Evolutionary conservation across 768 basidiomycete genomes (phyloP).

Genomic region (Kwoniella shandongensis): DNA sequence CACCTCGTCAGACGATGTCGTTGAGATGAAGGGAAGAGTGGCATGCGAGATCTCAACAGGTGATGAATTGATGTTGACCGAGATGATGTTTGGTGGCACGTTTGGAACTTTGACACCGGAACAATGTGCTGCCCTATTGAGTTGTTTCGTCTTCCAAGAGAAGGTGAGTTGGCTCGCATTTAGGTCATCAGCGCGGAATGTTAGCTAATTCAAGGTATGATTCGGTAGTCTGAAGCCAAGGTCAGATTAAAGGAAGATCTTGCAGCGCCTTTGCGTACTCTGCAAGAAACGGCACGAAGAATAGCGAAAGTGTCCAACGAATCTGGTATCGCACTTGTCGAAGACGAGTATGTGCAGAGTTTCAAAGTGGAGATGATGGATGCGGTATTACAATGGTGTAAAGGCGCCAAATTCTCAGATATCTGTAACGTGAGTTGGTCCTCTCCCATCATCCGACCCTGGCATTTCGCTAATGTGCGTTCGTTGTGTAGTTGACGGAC

Average conservation of each 20-base stretch:
- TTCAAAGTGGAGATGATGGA: slow-evolving; percentile 99
- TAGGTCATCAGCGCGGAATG: background rate
- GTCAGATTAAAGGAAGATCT: slow-evolving; percentile 90
- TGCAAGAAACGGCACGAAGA: slow-evolving; percentile 91
- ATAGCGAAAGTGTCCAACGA: slow-evolving; percentile 98
- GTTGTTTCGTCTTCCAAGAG: slow-evolving; percentile 96
- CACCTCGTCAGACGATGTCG: slow-evolving; percentile 82
- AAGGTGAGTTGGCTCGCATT: slow-evolving; percentile 62
- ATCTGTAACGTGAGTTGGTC: slow-evolving; percentile 76
- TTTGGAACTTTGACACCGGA: slow-evolving; percentile 89
- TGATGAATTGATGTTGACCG: slow-evolving; percentile 92
- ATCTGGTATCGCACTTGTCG: slow-evolving; percentile 80
- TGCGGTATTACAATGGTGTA: slow-evolving; percentile 94
- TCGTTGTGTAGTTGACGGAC: slow-evolving; percentile 74
- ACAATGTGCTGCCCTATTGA: slow-evolving; percentile 88
- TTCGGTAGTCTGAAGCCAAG: slow-evolving; percentile 41
- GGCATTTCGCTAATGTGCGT: no score
- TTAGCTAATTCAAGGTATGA: background rate
- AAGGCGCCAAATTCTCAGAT: slow-evolving; percentile 93
- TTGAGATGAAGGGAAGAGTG: slow-evolving; percentile 96
- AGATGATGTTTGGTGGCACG: slow-evolving; percentile 93
- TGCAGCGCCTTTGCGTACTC: slow-evolving; percentile 82
- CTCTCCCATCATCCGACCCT: background rate
- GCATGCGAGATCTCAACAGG: slow-evolving; percentile 98
- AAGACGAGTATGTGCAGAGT: slow-evolving; percentile 90